phyloP scores from a whole-genome alignment of 1,139 yeast species.

The Suhomyces terraborum region DNA sequence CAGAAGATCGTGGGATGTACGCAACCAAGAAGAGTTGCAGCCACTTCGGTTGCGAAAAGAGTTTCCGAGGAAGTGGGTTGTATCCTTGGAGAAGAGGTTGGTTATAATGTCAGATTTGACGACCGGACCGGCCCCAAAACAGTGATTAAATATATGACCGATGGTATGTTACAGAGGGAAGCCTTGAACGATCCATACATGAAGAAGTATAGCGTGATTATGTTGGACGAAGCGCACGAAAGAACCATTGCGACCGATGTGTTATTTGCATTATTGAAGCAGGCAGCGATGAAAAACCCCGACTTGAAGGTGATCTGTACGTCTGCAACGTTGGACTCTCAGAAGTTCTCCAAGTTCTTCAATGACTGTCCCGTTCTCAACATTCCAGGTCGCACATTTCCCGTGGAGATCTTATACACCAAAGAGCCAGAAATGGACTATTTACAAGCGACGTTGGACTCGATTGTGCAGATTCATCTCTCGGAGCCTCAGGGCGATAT shows the following conservation, averaged over 20 bases:
- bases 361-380: slow-evolving; percentile 75
- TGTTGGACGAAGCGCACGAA: slow-evolving; percentile 96
- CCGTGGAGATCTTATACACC: slow-evolving; percentile 79
- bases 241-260: slow-evolving; percentile 94
- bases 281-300: slow-evolving; percentile 70
- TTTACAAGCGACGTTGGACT: slow-evolving; percentile 75
- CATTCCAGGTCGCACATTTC: slow-evolving; percentile 88
- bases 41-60: slow-evolving; percentile 66
- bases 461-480: slow-evolving; percentile 79
- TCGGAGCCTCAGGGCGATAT: slow-evolving; percentile 82
- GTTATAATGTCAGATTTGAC: slow-evolving; percentile 67
- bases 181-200: slow-evolving; percentile 74
- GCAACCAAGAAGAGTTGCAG: slow-evolving; percentile 76
- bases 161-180: slow-evolving; percentile 90
- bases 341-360: slow-evolving; percentile 78
- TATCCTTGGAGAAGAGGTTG: slow-evolving; percentile 61
- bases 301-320: slow-evolving; percentile 79
- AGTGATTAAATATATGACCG: slow-evolving; percentile 76
- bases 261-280: slow-evolving; percentile 77
- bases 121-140: slow-evolving; percentile 58
- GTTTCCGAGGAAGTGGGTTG: slow-evolving; percentile 69
- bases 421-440: slow-evolving; percentile 85
- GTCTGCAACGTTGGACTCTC: slow-evolving; percentile 89
- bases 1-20: slow-evolving; percentile 64
- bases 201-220: slow-evolving; percentile 75